Percentiles rank a stretch among this genome's conserved stretches.
These are phyloP conservation scores for Scheffersomyces parashehatae DNA, from an alignment of 1,139 yeast species.

Conservation along the genomic window DNA sequence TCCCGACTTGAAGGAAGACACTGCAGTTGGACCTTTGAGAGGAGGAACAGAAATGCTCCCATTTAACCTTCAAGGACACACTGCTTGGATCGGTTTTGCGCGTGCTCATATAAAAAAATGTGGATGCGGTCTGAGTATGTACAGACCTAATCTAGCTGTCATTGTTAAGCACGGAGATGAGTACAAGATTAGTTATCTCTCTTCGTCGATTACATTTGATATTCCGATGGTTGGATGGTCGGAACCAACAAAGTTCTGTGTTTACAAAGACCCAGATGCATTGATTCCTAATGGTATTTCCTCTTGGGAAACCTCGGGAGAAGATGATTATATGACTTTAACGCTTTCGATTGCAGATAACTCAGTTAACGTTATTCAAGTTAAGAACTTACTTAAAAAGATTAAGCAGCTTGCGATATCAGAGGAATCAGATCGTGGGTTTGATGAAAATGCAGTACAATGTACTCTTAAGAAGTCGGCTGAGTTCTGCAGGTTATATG, in stretches of 20 bases:
- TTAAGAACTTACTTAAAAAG: conserved; percentile 4
- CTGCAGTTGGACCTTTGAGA: conserved; percentile 32
- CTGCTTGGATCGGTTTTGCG: conserved; percentile 17
- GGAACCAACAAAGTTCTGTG: conserved; percentile 15
- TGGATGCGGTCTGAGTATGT: conserved; percentile 17
- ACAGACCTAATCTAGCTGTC: conserved; percentile 19
- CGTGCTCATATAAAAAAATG: conserved; percentile 18
- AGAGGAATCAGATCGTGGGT: conserved; percentile 1
- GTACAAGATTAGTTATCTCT: conserved; percentile 25
- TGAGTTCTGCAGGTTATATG: conserved; percentile 4
- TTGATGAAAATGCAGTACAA: conserved; percentile 7
- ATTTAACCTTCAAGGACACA: conserved; percentile 9
- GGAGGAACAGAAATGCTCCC: conserved; percentile 40
- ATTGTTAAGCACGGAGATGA: conserved; percentile 8
- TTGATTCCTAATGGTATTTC: conserved; percentile 43
- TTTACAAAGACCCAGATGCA: conserved; percentile 19
- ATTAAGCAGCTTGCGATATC: conserved; percentile 1
- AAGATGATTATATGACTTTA: conserved; percentile 12
- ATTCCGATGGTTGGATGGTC: conserved; percentile 22
- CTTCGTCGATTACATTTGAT: conserved; percentile 36
- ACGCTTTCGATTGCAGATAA: conserved; percentile 14
- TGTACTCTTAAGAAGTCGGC: conserved; percentile 11
- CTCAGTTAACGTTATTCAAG: conserved; percentile 10
- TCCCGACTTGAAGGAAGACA: conserved; percentile 12
- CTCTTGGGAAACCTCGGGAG: conserved; percentile 21